Percentiles rank a stretch among this genome's conserved stretches.
Evolutionary conservation across 257 asterid species (phyloP).

Genomic region (Linderniella brevidens): DNA sequence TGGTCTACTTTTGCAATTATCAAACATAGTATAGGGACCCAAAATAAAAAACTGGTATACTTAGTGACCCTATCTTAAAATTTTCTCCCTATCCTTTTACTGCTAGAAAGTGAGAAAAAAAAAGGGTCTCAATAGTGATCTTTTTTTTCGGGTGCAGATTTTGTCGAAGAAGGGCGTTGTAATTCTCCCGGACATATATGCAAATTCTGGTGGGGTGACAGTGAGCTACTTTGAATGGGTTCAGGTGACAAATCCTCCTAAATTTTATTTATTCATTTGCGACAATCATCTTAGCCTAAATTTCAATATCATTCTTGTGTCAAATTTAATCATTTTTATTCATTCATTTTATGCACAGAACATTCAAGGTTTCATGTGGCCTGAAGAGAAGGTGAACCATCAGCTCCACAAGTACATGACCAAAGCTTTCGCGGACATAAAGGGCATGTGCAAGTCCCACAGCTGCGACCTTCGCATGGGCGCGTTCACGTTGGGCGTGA

Average conservation of each 20-base stretch:
- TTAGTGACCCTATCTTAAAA: too few relatives aligned
- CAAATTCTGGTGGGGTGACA: slow-evolving; percentile 86
- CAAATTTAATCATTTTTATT: background rate
- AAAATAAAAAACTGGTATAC: too few relatives aligned
- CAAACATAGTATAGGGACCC: too few relatives aligned
- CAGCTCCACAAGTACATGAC: slow-evolving; percentile 74
- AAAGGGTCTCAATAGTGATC: too few relatives aligned
- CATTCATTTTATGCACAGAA: slow-evolving; percentile 25
- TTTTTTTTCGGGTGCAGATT: slow-evolving; percentile 25
- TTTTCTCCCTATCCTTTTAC: too few relatives aligned
- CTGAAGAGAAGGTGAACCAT: slow-evolving; percentile 56
- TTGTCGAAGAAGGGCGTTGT: slow-evolving; percentile 56
- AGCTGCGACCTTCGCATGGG: slow-evolving; percentile 86
- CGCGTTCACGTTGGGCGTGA: slow-evolving; percentile 68
- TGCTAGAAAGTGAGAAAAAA: too few relatives aligned
- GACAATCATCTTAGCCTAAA: too few relatives aligned
- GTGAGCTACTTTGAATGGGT: slow-evolving; percentile 96
- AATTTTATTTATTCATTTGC: too few relatives aligned
- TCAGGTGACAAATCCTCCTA: slow-evolving; percentile 62
- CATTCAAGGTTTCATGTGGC: slow-evolving; percentile 91
- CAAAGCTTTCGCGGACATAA: slow-evolving; percentile 48
- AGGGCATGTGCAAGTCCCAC: slow-evolving; percentile 46
- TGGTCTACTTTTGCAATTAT: too few relatives aligned
- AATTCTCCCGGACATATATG: slow-evolving; percentile 80
- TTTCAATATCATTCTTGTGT: too few relatives aligned